These are phyloP conservation scores for Kondoa subrosea DNA, from an alignment of 768 basidiomycete species.

Conservation along the genomic window DNA sequence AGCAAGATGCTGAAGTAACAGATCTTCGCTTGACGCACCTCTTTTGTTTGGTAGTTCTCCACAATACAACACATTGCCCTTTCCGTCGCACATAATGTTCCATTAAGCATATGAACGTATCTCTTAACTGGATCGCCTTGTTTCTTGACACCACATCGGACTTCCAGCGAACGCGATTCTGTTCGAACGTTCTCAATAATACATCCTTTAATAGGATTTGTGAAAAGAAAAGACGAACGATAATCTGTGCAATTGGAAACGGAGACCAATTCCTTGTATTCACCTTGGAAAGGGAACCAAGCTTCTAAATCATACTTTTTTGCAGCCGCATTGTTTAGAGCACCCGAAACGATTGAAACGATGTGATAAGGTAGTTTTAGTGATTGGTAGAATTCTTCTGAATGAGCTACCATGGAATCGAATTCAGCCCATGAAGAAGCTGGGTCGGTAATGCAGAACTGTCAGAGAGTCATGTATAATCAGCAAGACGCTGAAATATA, in stretches of 20 bases:
- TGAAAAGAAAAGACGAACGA: conserved; percentile 44
- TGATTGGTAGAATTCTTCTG: conserved; percentile 91
- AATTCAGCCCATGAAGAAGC: conserved; percentile 89
- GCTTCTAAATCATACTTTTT: conserved; percentile 97
- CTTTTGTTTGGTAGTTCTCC: conserved; percentile 95
- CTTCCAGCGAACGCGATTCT: conserved; percentile 87
- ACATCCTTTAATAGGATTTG: neutral
- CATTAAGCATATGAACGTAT: conserved; percentile 98
- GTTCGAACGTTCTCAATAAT: conserved; percentile 10
- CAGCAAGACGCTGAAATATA: too few species aligned
- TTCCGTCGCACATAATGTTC: conserved; percentile 90
- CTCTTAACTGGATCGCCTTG: conserved; percentile 79
- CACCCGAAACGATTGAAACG: conserved; percentile 87
- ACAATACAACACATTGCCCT: conserved; percentile 90
- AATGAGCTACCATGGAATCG: conserved; percentile 71
- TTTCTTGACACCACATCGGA: conserved; percentile 76
- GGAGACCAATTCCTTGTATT: conserved; percentile 91
- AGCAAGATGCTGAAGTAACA: conserved; percentile 3
- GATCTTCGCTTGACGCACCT: conserved; percentile 52
- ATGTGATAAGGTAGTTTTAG: conserved; percentile 80
- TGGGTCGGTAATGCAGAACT: conserved; percentile 89
- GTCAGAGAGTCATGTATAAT: neutral
- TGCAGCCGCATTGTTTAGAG: conserved; percentile 85
- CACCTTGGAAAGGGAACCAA: conserved; percentile 96
- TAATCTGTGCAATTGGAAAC: conserved; percentile 99